Evolutionary conservation across 2,329 filamentous ascomycete species (phyloP).

Genomic region (Pyrenophora seminiperda): DNA sequence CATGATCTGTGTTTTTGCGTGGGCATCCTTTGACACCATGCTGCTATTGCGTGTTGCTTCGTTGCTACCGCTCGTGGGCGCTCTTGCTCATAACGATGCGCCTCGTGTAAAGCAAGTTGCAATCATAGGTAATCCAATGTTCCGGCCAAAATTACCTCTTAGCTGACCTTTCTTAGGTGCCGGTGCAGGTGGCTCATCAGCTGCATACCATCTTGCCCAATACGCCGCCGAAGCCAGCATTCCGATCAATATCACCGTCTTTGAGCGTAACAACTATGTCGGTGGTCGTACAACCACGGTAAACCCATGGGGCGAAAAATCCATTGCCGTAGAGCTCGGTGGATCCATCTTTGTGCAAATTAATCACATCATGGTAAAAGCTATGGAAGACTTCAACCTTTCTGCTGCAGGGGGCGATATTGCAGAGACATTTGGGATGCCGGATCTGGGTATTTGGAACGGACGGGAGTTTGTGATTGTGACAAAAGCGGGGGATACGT

Average conservation of each 20-base stretch:
- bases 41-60: conserved; percentile 16
- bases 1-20: neutral
- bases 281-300: conserved; percentile 90
- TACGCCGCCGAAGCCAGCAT: conserved; percentile 67
- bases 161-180: conserved; percentile 65
- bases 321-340: conserved; percentile 79
- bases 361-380: conserved; percentile 81
- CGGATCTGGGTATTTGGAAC: conserved; percentile 80
- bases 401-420: conserved; percentile 49
- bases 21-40: conserved; percentile 16
- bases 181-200: conserved; percentile 83
- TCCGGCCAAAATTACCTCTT: neutral
- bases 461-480: conserved; percentile 74
- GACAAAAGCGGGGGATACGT: conserved; percentile 65
- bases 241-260: conserved; percentile 80
- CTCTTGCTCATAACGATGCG: conserved; percentile 22
- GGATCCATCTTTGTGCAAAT: conserved; percentile 88
- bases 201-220: conserved; percentile 79
- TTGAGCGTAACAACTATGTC: conserved; percentile 76
- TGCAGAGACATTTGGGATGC: conserved; percentile 33
- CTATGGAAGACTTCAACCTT: conserved; percentile 74
- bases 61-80: conserved; percentile 26
- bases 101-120: conserved; percentile 41
- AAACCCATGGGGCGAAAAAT: conserved; percentile 70
- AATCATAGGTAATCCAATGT: conserved; percentile 42